phyloP scores from a whole-genome alignment of 176 grass and related monocot species.

The Oryza coarctata region DNA sequence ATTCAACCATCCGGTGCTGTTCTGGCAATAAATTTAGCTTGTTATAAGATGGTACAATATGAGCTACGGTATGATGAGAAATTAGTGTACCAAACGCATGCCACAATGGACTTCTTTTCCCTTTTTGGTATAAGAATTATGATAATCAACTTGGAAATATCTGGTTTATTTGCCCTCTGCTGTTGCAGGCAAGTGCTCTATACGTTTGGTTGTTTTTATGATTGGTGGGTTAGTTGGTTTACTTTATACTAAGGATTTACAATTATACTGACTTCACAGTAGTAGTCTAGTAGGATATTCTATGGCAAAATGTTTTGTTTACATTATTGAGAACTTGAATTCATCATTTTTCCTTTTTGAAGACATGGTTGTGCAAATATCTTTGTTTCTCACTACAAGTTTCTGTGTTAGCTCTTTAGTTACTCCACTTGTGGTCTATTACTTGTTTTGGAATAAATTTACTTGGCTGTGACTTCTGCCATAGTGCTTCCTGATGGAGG shows the following conservation, averaged over 20 bases:
- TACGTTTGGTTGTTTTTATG: neutral
- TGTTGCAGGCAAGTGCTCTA: neutral
- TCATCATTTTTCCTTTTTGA: neutral
- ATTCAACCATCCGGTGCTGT: neutral
- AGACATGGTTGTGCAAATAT: neutral
- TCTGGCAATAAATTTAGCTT: conserved; percentile 12
- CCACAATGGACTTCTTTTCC: neutral
- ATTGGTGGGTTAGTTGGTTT: conserved; percentile 30
- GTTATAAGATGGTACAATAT: conserved; percentile 14
- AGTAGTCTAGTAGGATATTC: neutral
- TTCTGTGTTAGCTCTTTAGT: neutral
- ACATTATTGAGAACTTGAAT: neutral
- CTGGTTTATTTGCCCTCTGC: neutral
- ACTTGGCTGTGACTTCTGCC: neutral
- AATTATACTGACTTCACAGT: neutral
- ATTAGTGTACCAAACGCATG: neutral
- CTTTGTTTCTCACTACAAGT: neutral
- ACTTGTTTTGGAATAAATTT: neutral
- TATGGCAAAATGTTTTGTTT: neutral
- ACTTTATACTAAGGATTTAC: conserved; percentile 2
- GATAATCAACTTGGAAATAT: neutral
- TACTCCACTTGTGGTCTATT: neutral
- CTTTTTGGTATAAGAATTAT: neutral
- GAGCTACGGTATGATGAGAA: conserved; percentile 20
- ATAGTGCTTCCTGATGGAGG: neutral